These are phyloP conservation scores for Euphrasia arctica DNA, from an alignment of 305 asterid species.

Conservation along the genomic window DNA sequence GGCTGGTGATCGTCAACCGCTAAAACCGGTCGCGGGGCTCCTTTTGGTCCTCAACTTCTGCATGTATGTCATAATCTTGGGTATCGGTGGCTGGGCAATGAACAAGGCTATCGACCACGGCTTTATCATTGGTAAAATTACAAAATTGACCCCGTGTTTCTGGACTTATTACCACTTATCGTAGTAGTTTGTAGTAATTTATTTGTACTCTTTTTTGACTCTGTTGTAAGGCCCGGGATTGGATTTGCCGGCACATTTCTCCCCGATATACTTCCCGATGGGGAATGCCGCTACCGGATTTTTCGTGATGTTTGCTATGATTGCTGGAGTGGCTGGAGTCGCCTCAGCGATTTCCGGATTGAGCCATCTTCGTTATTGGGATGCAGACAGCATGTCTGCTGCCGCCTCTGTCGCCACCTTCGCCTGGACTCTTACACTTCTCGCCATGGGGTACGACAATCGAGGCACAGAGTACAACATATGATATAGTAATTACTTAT, in stretches of 20 bases:
- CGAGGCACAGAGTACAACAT: background rate
- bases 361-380: slow-evolving; percentile 64
- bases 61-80: slow-evolving; percentile 67
- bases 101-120: slow-evolving; percentile 80
- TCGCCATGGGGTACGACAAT: slow-evolving; percentile 78
- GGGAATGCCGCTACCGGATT: slow-evolving; percentile 97
- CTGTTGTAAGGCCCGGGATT: slow-evolving; percentile 56
- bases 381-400: slow-evolving; percentile 52
- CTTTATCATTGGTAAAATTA: slow-evolving; percentile 59
- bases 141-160: background rate
- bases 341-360: slow-evolving; percentile 69
- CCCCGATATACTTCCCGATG: slow-evolving; percentile 88
- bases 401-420: slow-evolving; percentile 67
- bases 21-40: slow-evolving; percentile 55
- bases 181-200: background rate
- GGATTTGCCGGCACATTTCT: slow-evolving; percentile 76
- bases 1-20: slow-evolving; percentile 42
- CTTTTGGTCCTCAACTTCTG: slow-evolving; percentile 81
- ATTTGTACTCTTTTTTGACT: background rate
- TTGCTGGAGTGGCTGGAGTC: slow-evolving; percentile 81
- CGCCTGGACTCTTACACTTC: slow-evolving; percentile 84
- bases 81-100: slow-evolving; percentile 81
- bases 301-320: slow-evolving; percentile 61
- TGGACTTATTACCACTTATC: too few species aligned
- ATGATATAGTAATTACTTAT: background rate